Evolutionary conservation across 225 moss, liverwort and hornwort genomes (phyloP).

Genomic region (Bryoerythrophyllum caledonicum): DNA sequence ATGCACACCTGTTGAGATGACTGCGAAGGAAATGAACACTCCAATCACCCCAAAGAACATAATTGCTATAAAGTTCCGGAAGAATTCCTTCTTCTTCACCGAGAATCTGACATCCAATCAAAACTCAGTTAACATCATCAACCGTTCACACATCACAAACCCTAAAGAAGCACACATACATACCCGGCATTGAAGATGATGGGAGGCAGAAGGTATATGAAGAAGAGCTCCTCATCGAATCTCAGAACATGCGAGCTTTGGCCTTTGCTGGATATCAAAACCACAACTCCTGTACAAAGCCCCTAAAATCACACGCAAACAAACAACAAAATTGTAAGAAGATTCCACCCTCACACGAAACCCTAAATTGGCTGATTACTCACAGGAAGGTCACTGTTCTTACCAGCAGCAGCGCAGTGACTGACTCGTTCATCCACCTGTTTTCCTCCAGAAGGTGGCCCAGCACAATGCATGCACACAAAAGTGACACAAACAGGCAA

Average conservation of each 20-base stretch:
- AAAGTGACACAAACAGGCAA: constrained; percentile 76
- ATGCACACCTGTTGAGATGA: constrained; percentile 55
- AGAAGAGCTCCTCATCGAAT: constrained; percentile 89
- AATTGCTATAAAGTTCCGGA: constrained; percentile 81
- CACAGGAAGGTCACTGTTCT: background rate
- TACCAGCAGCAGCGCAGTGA: constrained; percentile 80
- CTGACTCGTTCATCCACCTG: constrained; percentile 95
- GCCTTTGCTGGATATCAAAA: constrained; percentile 79
- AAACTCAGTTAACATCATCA: background rate
- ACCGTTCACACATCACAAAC: background rate
- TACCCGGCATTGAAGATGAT: constrained; percentile 97
- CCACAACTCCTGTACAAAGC: constrained; percentile 60
- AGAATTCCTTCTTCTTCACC: constrained; percentile 94
- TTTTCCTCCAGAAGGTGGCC: constrained; percentile 92
- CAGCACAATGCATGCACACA: constrained; percentile 86
- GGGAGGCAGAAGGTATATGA: constrained; percentile 89
- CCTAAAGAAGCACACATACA: background rate
- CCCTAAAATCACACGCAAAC: constrained; percentile 32
- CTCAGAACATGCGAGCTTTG: constrained; percentile 76
- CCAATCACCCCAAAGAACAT: constrained; percentile 86
- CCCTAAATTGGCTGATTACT: background rate
- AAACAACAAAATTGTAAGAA: background rate
- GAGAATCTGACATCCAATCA: constrained; percentile 51
- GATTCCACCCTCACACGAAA: background rate
- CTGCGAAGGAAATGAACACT: constrained; percentile 82